phyloP scores from a whole-genome alignment of 257 asterid genomes.

The Solanum rostratum region DNA sequence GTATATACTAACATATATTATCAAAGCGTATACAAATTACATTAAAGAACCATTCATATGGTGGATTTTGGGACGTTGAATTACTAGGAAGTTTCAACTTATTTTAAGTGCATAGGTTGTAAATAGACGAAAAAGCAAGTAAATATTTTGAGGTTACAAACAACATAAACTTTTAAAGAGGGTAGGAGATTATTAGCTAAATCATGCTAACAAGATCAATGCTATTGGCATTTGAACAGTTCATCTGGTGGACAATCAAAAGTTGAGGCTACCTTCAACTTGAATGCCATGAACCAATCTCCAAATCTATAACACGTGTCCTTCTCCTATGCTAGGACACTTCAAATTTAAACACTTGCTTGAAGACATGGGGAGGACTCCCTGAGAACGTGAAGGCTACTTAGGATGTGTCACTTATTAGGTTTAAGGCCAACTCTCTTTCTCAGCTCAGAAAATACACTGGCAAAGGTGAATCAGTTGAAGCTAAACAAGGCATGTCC shows the following conservation, averaged over 20 bases:
- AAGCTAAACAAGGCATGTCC: slow-evolving; percentile 16
- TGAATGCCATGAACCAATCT: slow-evolving; percentile 18
- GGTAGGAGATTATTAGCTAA: neutral
- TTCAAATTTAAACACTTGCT: slow-evolving; percentile 13
- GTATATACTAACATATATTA: neutral
- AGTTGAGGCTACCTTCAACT: slow-evolving; percentile 14
- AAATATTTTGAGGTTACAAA: neutral
- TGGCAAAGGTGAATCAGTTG: slow-evolving; percentile 4
- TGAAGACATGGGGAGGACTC: slow-evolving; percentile 12
- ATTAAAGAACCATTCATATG: neutral
- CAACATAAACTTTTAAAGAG: neutral
- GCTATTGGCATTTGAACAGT: neutral
- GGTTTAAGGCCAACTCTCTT: slow-evolving; percentile 15
- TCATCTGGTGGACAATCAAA: slow-evolving; percentile 20
- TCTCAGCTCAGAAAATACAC: slow-evolving; percentile 9
- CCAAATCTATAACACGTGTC: slow-evolving; percentile 15
- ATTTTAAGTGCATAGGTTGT: neutral
- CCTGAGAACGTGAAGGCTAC: slow-evolving; percentile 13
- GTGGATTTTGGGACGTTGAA: neutral
- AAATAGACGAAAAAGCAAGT: neutral
- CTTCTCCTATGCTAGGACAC: slow-evolving; percentile 12
- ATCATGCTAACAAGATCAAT: neutral
- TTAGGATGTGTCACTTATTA: neutral
- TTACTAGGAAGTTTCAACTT: neutral
- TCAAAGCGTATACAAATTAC: neutral